Conservation (phyloP, 2,329 filamentous ascomycete species). For the Coleophoma cylindrospora region DNA sequence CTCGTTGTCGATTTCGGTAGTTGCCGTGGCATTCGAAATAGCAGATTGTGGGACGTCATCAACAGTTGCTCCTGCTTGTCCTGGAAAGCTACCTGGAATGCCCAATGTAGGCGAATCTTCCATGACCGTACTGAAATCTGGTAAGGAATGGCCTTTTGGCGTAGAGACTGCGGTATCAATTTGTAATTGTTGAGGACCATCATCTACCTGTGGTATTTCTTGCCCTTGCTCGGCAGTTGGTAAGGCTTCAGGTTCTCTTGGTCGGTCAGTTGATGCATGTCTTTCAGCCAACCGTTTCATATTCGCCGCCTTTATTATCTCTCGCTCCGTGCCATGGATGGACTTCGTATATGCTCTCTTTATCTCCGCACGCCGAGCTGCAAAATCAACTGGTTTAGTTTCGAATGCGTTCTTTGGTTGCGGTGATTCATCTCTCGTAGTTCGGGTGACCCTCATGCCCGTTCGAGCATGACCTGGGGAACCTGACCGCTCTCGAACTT, state of each 20-base stretch:
- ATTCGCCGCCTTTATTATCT: conserved; percentile 37
- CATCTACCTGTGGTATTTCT: not conserved
- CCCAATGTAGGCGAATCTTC: conserved; percentile 62
- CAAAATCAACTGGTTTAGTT: conserved; percentile 78
- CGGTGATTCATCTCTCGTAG: conserved; percentile 17
- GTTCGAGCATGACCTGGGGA: conserved; percentile 17
- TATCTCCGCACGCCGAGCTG: conserved; percentile 74
- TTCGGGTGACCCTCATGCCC: conserved; percentile 23
- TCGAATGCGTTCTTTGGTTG: conserved; percentile 44
- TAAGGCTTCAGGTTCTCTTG: not conserved
- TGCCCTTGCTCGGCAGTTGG: not conserved
- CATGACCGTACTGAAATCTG: not conserved
- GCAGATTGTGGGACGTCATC: conserved; percentile 53
- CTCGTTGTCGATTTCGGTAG: conserved; percentile 71
- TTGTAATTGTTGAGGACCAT: conserved; percentile 12
- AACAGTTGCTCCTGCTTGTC: conserved; percentile 30
- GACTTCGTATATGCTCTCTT: conserved; percentile 81
- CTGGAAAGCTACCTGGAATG: conserved; percentile 54
- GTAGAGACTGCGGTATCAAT: conserved; percentile 20
- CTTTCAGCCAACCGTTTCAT: conserved; percentile 23
- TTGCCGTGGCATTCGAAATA: conserved; percentile 52
- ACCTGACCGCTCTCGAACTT: conserved; percentile 8
- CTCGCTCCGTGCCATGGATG: conserved; percentile 67
- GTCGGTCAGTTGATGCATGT: not conserved
- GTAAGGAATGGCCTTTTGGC: conserved; percentile 5